A percentile compares a stretch with the other conserved stretches of the same genome.
Evolutionary conservation across 768 basidiomycete genomes (phyloP).

Genomic region (Lactifluus subvellereus): DNA sequence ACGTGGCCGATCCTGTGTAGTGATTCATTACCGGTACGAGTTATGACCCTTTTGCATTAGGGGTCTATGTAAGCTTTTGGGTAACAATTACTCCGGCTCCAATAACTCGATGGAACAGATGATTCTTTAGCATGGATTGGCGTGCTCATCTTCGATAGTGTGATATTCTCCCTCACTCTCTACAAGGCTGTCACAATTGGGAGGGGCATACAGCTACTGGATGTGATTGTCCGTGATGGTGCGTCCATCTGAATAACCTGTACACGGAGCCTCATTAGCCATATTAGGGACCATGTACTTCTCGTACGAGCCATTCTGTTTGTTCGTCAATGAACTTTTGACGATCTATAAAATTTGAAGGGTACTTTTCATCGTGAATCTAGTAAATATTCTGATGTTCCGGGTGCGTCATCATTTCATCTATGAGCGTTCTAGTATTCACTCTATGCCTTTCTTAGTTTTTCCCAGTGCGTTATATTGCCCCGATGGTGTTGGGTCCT

Average conservation of each 20-base stretch:
- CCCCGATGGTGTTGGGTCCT: no score
- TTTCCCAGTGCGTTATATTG: neutral
- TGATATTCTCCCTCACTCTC: neutral
- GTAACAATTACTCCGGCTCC: no score
- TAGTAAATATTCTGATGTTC: neutral
- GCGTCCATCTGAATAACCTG: neutral
- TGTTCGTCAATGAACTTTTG: neutral
- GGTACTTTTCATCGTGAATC: neutral
- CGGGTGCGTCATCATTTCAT: neutral
- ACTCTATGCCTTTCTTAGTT: neutral
- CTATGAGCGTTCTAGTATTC: neutral
- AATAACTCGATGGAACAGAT: constrained; percentile 3
- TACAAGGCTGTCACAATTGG: neutral
- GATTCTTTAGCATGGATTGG: neutral
- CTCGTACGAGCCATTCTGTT: neutral
- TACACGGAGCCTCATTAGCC: neutral
- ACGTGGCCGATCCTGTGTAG: neutral
- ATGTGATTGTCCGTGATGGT: neutral
- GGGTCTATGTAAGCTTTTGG: constrained; percentile 1
- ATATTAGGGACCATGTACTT: neutral
- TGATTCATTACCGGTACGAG: neutral
- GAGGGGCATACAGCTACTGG: neutral
- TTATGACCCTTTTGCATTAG: neutral
- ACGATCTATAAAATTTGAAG: neutral
- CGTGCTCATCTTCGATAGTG: neutral